Percentiles rank a stretch among this genome's conserved stretches.
These are phyloP conservation scores for Lolium multiflorum DNA, from an alignment of 176 grass and related monocot species.

Conservation along the genomic window DNA sequence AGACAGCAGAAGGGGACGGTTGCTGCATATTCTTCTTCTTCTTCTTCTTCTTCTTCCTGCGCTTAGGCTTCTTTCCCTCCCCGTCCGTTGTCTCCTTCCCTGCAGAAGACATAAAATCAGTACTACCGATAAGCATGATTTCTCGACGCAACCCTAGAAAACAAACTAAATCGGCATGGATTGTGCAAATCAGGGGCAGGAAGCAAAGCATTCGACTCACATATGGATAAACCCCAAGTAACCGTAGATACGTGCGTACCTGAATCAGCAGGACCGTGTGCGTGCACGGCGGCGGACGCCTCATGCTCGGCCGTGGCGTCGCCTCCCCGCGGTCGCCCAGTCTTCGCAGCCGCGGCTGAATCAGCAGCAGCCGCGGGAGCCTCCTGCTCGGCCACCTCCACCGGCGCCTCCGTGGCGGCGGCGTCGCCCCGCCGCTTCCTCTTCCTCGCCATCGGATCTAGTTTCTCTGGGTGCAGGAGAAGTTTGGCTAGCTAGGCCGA, in stretches of 20 bases:
- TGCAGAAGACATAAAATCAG: neutral
- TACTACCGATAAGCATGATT: neutral
- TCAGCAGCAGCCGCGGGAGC: neutral
- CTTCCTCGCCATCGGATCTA: slow-evolving; percentile 21
- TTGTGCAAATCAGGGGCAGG: neutral
- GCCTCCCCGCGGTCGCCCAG: neutral
- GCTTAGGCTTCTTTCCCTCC: slow-evolving; percentile 22
- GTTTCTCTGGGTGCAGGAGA: neutral
- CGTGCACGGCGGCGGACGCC: neutral
- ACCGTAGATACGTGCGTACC: slow-evolving; percentile 26
- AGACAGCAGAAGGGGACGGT: neutral
- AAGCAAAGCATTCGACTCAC: slow-evolving; percentile 1
- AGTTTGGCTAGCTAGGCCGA: neutral
- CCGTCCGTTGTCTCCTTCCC: neutral
- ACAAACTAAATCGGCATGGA: neutral
- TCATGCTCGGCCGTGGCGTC: neutral
- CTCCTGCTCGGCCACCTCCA: neutral
- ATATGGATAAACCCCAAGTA: slow-evolving; percentile 13
- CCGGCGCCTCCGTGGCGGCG: neutral
- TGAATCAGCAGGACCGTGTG: neutral
- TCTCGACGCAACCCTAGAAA: neutral
- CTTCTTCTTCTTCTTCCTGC: neutral
- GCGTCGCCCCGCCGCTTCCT: neutral
- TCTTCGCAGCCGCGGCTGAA: neutral
- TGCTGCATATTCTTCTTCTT: slow-evolving; percentile 8